Conservation (phyloP, 495 filamentous ascomycete genomes). For the Tuber magnatum region DNA sequence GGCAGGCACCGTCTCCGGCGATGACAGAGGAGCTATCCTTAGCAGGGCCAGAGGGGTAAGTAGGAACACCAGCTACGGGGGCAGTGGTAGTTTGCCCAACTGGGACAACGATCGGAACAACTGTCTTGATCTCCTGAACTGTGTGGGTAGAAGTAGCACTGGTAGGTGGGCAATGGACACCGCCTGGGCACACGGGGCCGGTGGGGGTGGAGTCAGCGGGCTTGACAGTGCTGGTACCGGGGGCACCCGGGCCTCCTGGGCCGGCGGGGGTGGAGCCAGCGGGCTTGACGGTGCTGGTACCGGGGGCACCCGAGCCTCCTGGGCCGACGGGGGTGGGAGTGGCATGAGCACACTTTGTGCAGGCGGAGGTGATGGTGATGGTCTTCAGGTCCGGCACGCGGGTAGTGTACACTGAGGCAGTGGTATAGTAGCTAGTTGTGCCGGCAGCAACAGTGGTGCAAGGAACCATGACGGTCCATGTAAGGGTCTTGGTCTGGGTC, state of each 20-base stretch:
- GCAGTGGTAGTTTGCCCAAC: neutral
- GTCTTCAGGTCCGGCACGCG: conserved; percentile 14
- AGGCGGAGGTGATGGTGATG: conserved; percentile 13
- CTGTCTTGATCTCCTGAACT: neutral
- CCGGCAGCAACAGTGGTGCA: conserved; percentile 16
- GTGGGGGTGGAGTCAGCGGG: neutral
- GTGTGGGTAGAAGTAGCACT: neutral
- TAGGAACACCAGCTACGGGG: conserved; percentile 4
- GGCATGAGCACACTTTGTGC: conserved; percentile 5
- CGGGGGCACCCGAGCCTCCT: neutral
- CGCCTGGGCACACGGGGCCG: neutral
- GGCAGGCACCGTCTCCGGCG: neutral
- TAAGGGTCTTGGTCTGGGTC: conserved; percentile 21
- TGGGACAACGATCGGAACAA: neutral
- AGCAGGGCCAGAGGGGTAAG: neutral
- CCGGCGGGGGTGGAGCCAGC: neutral
- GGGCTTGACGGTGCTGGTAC: neutral
- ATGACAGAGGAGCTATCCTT: neutral
- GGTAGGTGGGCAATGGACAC: neutral
- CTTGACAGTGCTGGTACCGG: neutral
- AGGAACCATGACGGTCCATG: conserved; percentile 24
- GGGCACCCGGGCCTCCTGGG: neutral
- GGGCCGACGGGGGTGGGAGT: conserved; percentile 4
- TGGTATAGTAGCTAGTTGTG: conserved; percentile 22
- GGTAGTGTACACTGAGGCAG: conserved; percentile 23